Evolutionary conservation across 2,329 filamentous ascomycete genomes (phyloP).

Genomic region (Penicillium sclerotiorum): DNA sequence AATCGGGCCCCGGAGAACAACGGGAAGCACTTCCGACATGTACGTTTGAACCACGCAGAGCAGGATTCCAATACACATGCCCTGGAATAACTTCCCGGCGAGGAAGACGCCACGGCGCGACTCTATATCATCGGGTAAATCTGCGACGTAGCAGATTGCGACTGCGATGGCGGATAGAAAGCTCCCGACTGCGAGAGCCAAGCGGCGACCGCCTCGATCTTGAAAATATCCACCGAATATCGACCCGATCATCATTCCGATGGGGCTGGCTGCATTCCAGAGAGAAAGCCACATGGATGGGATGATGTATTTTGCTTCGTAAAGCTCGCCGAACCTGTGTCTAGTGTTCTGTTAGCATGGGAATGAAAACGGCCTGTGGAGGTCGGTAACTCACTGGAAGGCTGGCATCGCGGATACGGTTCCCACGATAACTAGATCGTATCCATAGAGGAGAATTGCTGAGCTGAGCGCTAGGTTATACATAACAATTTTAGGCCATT

Average conservation of each 20-base stretch:
- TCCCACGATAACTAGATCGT: conserved; percentile 32
- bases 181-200: conserved; percentile 38
- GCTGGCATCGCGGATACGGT: conserved; percentile 30
- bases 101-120: conserved; percentile 43
- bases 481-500: conserved; percentile 16
- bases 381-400: conserved; percentile 26
- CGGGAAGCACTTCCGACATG: conserved; percentile 53
- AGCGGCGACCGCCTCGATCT: conserved; percentile 41
- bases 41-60: conserved; percentile 48
- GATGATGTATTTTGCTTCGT: conserved; percentile 36
- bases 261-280: conserved; percentile 44
- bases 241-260: conserved; percentile 41
- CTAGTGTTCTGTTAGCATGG: conserved; percentile 1
- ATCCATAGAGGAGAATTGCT: conserved; percentile 30
- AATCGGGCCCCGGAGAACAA: conserved; percentile 48
- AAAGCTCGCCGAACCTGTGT: conserved; percentile 30
- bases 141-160: conserved; percentile 23
- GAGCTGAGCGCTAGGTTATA: conserved; percentile 24
- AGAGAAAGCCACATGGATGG: conserved; percentile 47
- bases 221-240: conserved; percentile 42
- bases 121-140: conserved; percentile 22
- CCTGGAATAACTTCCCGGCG: conserved; percentile 49
- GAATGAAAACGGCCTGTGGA: not conserved
- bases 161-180: conserved; percentile 39
- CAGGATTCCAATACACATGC: conserved; percentile 50